Percentiles rank a stretch among this genome's conserved stretches.
Conservation (phyloP, 768 basidiomycete species). For the Daedaleopsis sinensis region DNA sequence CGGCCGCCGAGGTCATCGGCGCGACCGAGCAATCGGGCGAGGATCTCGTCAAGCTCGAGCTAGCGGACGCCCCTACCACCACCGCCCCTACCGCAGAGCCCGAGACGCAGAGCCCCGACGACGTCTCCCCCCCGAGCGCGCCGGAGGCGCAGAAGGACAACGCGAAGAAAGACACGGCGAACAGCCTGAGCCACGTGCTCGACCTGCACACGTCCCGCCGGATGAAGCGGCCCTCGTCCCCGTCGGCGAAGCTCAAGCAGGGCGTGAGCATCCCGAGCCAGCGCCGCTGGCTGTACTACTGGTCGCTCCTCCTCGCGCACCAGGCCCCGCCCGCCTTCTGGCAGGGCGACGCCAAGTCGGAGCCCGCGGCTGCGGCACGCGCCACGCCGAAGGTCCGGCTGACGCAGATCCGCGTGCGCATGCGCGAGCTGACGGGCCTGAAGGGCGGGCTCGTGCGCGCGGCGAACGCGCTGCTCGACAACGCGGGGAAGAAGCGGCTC, state of each 20-base stretch:
- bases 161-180: constrained; percentile 6
- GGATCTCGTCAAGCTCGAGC: constrained; percentile 24
- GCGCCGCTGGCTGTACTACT: constrained; percentile 78
- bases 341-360: too few relatives aligned
- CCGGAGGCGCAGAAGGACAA: background rate
- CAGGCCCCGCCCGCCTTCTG: constrained; percentile 57
- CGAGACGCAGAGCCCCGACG: background rate
- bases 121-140: background rate
- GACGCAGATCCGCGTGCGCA: constrained; percentile 58
- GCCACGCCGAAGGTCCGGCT: constrained; percentile 53
- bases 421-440: constrained; percentile 56
- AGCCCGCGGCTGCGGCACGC: constrained; percentile 6
- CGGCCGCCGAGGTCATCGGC: constrained; percentile 14
- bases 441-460: constrained; percentile 57
- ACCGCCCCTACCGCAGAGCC: background rate
- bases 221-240: constrained; percentile 53
- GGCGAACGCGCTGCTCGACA: constrained; percentile 56
- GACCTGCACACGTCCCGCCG: constrained; percentile 70
- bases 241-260: constrained; percentile 37
- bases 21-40: constrained; percentile 7
- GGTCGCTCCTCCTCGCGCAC: constrained; percentile 63
- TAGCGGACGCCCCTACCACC: background rate
- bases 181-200: constrained; percentile 54
- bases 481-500: constrained; percentile 42
- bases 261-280: constrained; percentile 85